These are phyloP conservation scores for Golubevia pallescens DNA, from an alignment of 1,284 basidiomycete species.

Conservation along the genomic window DNA sequence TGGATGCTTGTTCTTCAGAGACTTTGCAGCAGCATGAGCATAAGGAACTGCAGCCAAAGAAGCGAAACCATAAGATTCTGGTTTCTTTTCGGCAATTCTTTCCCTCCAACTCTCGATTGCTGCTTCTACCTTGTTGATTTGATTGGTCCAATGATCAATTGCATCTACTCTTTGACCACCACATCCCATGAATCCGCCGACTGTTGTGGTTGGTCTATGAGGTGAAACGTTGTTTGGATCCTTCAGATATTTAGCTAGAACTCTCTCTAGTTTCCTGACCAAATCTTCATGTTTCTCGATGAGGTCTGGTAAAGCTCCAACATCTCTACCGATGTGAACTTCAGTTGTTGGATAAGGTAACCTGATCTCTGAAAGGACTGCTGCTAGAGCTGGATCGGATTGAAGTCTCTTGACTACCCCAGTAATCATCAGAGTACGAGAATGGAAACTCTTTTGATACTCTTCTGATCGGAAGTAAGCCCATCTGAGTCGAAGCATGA, in stretches of 20 bases:
- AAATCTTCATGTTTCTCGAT: slow-evolving; percentile 85
- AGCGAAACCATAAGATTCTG: slow-evolving; percentile 58
- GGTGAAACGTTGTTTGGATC: slow-evolving; percentile 76
- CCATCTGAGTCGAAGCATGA: slow-evolving; percentile 51
- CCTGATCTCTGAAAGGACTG: slow-evolving; percentile 68
- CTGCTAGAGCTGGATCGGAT: slow-evolving; percentile 71
- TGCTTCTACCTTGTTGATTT: slow-evolving; percentile 46
- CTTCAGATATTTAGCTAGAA: slow-evolving; percentile 80
- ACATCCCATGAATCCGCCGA: slow-evolving; percentile 76
- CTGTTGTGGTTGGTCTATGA: slow-evolving; percentile 75
- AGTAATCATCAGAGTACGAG: slow-evolving; percentile 71
- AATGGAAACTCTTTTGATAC: slow-evolving; percentile 67
- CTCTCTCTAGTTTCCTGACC: slow-evolving; percentile 80
- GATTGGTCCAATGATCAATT: slow-evolving; percentile 44
- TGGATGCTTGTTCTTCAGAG: slow-evolving; percentile 31
- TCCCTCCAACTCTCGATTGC: slow-evolving; percentile 64
- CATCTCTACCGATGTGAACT: slow-evolving; percentile 79
- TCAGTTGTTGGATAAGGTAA: slow-evolving; percentile 83
- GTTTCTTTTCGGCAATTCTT: slow-evolving; percentile 38
- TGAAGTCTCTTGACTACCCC: slow-evolving; percentile 76
- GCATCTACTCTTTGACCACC: slow-evolving; percentile 74
- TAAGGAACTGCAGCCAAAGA: slow-evolving; percentile 51
- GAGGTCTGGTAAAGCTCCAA: slow-evolving; percentile 76
- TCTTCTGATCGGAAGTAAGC: slow-evolving; percentile 52
- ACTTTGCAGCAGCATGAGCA: slow-evolving; percentile 53